Evolutionary conservation across 306 rosid species (phyloP).

Genomic region (Casuarina equisetifolia): DNA sequence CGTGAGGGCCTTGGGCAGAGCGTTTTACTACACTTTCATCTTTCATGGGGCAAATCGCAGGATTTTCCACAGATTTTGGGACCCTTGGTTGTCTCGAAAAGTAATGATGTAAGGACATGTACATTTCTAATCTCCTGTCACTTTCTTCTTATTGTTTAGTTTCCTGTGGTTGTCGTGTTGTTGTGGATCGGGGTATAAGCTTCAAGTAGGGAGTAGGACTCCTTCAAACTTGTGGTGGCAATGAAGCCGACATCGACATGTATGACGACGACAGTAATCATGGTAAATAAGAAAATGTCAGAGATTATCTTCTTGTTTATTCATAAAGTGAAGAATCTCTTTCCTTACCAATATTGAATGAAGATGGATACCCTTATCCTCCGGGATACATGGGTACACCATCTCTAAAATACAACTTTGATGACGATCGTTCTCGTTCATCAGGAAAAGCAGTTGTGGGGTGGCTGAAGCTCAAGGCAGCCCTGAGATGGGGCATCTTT

Average conservation of each 20-base stretch:
- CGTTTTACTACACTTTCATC: neutral
- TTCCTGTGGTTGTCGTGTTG: neutral
- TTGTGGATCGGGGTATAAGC: neutral
- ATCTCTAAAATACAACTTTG: constrained; percentile 40
- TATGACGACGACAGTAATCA: too few species aligned
- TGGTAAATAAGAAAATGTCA: too few species aligned
- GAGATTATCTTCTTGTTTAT: too few species aligned
- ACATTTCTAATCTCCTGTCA: neutral
- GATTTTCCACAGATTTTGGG: too few species aligned
- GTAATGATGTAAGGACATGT: too few species aligned
- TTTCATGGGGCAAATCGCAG: neutral
- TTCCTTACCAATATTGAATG: constrained; percentile 9
- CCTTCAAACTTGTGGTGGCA: neutral
- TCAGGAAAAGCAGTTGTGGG: constrained; percentile 93
- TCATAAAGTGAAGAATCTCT: too few species aligned
- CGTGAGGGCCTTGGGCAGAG: neutral
- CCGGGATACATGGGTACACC: constrained; percentile 48
- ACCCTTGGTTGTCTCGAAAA: too few species aligned
- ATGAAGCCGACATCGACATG: neutral
- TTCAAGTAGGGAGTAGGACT: neutral
- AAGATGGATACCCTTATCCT: constrained; percentile 54
- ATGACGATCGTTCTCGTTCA: constrained; percentile 62
- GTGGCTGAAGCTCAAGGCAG: constrained; percentile 94
- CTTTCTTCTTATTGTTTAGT: neutral
- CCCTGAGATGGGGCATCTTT: constrained; percentile 91